Base-by-base conservation (phyloP, 1,139 yeast genomes). In the Yamadazyma triangularis region DNA sequence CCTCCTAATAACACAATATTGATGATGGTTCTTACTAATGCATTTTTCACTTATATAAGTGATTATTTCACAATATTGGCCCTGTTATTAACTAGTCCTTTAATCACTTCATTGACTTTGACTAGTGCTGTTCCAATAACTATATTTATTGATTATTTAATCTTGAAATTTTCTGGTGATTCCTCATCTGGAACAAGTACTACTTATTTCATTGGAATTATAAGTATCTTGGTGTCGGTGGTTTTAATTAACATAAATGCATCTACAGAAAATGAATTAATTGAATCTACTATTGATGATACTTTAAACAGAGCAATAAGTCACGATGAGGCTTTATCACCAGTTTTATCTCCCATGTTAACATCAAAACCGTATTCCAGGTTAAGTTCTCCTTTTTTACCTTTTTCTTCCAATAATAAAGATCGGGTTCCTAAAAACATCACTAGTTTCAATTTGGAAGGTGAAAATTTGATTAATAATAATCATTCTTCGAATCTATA, bases 41-140 rank as follows among this genome's bases (percentile, higher is more conserved):
- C 77, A 0, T 44, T 70, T 2, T 60, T 69, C 28, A 65, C 73
- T 3, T 68, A 69, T 18, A 47, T 70, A 4, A 72, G 78, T 1
- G 79, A 74, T 43, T 74, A 64, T 37, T 53, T 62, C 15, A 68
- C 75, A 1, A 62, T 73, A 7, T 45, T 71, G 21, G 77, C 79
- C 6, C 63, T 73, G 60, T 48, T 74, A 15, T 56, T 73, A 27
- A 73, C 79, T 1, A 70, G 77, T 32, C 80, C 80, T 0, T 56
- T 74, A 34, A 66, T 73, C 8, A 69, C 77, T 2, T 64, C 77
- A 7, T 56, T 74, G 24, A 70, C 78, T 4, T 50, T 74, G 24
- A 70, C 79, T 0, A 60, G 74, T 1, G 69, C 74, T 0, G 70
- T 74, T 23, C 80, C 80, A 2, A 59, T 74, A 21, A 70, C 74